Conservation (phyloP, 805 yeast genomes). For the Saccharomycopsis schoenii region DNA sequence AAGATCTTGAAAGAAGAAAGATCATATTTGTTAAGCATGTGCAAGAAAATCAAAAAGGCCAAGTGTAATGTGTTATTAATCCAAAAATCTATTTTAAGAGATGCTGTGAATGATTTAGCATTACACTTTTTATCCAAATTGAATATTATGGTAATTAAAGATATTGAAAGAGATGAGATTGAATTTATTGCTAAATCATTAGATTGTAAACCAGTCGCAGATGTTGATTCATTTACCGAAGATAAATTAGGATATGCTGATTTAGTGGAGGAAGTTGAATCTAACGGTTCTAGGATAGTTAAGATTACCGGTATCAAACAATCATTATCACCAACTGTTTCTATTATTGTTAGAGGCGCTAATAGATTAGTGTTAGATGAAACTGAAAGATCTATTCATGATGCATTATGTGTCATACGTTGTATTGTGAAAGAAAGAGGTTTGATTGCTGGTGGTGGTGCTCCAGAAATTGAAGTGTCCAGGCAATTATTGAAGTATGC, state of each 20-base stretch:
- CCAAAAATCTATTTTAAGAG: slow-evolving; percentile 88
- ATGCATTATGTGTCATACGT: slow-evolving; percentile 86
- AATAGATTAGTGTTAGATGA: slow-evolving; percentile 85
- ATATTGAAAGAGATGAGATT: slow-evolving; percentile 91
- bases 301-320: slow-evolving; percentile 74
- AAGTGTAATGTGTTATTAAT: slow-evolving; percentile 88
- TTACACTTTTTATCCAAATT: slow-evolving; percentile 89
- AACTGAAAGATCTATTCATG: slow-evolving; percentile 94
- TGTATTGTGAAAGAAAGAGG: slow-evolving; percentile 75
- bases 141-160: slow-evolving; percentile 89
- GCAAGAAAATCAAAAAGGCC: slow-evolving; percentile 93
- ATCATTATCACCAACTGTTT: slow-evolving; percentile 45
- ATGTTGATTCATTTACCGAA: slow-evolving; percentile 85
- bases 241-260: slow-evolving; percentile 90
- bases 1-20: slow-evolving; percentile 96
- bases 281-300: slow-evolving; percentile 83
- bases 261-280: slow-evolving; percentile 80
- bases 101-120: slow-evolving; percentile 90
- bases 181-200: slow-evolving; percentile 76
- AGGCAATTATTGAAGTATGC: slow-evolving; percentile 65
- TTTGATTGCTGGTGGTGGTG: slow-evolving; percentile 97
- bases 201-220: slow-evolving; percentile 95
- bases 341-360: slow-evolving; percentile 92
- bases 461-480: slow-evolving; percentile 89
- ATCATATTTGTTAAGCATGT: slow-evolving; percentile 85